Conservation (phyloP, 768 basidiomycete species). For the Russula abietina region DNA sequence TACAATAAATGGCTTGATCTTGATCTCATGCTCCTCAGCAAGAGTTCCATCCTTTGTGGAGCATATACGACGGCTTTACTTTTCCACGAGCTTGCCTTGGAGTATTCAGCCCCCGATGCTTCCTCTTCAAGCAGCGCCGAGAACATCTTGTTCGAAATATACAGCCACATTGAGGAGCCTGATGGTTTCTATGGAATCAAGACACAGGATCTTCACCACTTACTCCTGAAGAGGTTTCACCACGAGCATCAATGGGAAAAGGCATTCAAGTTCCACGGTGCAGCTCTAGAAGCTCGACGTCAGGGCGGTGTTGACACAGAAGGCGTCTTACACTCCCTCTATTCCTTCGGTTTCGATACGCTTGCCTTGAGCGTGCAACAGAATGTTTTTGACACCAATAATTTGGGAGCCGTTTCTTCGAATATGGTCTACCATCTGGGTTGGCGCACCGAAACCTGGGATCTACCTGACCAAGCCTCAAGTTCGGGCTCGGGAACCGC, state of each 20-base stretch:
- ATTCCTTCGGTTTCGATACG: constrained; percentile 84
- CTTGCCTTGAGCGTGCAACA: constrained; percentile 72
- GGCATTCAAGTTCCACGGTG: constrained; percentile 86
- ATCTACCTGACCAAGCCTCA: constrained; percentile 62
- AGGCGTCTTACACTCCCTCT: constrained; percentile 74
- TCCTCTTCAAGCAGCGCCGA: constrained; percentile 35
- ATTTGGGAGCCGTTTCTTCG: constrained; percentile 32
- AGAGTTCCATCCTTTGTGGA: constrained; percentile 68
- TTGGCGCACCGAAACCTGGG: constrained; percentile 96
- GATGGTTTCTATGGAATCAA: constrained; percentile 97
- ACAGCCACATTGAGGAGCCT: constrained; percentile 92
- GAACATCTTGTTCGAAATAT: constrained; percentile 83
- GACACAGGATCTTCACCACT: constrained; percentile 66
- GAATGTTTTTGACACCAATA: constrained; percentile 33
- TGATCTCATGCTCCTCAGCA: constrained; percentile 65
- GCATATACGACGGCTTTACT: constrained; percentile 87
- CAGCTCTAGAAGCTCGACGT: constrained; percentile 61
- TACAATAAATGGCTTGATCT: constrained; percentile 80
- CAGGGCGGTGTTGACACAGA: constrained; percentile 41
- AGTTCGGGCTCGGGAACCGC: constrained; percentile 46
- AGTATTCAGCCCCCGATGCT: constrained; percentile 35
- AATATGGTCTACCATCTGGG: constrained; percentile 72
- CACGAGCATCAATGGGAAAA: constrained; percentile 93
- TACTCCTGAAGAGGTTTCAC: constrained; percentile 79
- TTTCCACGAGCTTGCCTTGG: constrained; percentile 75